phyloP scores from a whole-genome alignment of 306 rosid genomes.

The Carpinus fangiana region DNA sequence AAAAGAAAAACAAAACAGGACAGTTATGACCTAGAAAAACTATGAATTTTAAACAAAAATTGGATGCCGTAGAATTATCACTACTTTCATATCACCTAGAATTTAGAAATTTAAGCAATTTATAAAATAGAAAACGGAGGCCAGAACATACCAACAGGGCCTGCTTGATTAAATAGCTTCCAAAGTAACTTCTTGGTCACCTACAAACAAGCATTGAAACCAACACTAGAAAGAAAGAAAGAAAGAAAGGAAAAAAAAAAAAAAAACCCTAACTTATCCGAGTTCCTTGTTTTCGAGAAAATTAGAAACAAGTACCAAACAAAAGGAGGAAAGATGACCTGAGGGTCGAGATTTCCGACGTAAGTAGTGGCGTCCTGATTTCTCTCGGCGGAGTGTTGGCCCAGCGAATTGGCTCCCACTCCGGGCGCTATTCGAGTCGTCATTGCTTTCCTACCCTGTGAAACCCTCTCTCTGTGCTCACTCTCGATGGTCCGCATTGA shows the following conservation, averaged over 20 bases:
- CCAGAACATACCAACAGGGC: constrained; percentile 51
- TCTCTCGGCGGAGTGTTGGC: constrained; percentile 85
- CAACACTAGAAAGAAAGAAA: background rate
- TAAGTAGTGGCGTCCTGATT: constrained; percentile 99
- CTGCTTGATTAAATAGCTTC: constrained; percentile 67
- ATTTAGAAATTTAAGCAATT: too few relatives aligned
- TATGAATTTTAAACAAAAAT: background rate
- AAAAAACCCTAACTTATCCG: background rate
- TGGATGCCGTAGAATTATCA: background rate
- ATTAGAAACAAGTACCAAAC: background rate
- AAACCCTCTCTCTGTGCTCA: background rate
- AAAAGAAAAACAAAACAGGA: background rate
- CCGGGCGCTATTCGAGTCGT: constrained; percentile 98
- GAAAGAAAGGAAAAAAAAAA: too few relatives aligned
- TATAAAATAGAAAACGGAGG: background rate
- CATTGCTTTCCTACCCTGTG: constrained; percentile 32
- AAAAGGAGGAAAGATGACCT: constrained; percentile 33
- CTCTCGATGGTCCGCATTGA: background rate
- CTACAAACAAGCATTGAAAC: constrained; percentile 24
- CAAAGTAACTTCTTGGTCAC: constrained; percentile 54
- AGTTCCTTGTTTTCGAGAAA: background rate
- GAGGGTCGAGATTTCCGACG: constrained; percentile 97
- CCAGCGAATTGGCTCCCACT: constrained; percentile 87
- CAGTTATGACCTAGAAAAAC: background rate
- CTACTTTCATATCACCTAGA: background rate